phyloP scores from a whole-genome alignment of 2,329 filamentous ascomycete species.

The Ophiostoma novo-ulmi region DNA sequence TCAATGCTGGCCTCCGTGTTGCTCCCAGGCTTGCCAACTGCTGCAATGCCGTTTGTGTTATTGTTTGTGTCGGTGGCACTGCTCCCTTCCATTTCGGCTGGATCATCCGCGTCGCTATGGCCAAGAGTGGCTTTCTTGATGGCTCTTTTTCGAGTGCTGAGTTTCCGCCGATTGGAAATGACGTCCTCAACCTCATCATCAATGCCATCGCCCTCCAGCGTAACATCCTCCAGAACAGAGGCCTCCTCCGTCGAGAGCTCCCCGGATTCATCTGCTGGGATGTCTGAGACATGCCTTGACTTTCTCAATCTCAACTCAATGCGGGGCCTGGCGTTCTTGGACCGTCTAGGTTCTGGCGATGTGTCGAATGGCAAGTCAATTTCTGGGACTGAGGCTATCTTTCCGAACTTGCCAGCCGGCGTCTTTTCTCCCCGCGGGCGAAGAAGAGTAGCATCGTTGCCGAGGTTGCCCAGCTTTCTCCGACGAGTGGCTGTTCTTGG shows the following conservation, averaged over 20 bases:
- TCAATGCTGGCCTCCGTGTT: background rate
- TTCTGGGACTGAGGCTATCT: background rate
- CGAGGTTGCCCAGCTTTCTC: slow-evolving; percentile 10
- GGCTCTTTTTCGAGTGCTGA: background rate
- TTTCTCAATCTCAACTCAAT: slow-evolving; percentile 22
- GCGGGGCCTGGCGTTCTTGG: slow-evolving; percentile 9
- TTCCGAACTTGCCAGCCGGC: background rate
- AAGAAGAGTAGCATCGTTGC: slow-evolving; percentile 15
- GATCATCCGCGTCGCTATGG: background rate
- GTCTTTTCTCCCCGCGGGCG: slow-evolving; percentile 16
- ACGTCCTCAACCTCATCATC: background rate
- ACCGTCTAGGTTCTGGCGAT: slow-evolving; percentile 3
- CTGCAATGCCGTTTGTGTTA: background rate
- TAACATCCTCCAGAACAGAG: slow-evolving; percentile 23
- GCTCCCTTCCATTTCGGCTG: background rate
- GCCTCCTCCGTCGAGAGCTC: slow-evolving; percentile 26
- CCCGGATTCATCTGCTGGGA: slow-evolving; percentile 18
- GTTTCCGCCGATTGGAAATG: background rate
- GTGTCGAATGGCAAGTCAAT: slow-evolving; percentile 15
- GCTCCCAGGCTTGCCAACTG: background rate
- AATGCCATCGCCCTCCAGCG: background rate
- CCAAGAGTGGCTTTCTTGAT: background rate
- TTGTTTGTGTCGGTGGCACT: background rate
- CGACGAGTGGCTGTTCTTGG: slow-evolving; percentile 10
- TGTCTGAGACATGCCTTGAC: slow-evolving; percentile 19